Conservation (phyloP, 2,329 filamentous ascomycete species). For the Ophiostoma sp. region DNA sequence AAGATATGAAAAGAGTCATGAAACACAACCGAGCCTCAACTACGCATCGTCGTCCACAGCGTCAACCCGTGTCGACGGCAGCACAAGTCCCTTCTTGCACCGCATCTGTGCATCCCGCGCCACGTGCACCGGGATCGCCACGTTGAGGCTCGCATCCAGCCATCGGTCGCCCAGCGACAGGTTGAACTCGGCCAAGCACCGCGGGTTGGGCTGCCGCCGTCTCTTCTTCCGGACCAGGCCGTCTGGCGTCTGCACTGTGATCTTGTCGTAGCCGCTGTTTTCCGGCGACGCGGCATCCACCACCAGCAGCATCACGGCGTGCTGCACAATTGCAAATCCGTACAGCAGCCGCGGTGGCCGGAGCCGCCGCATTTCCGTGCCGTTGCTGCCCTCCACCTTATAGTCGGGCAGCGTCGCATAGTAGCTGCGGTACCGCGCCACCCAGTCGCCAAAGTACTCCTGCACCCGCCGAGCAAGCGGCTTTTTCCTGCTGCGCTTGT, state of each 20-base stretch:
- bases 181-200: slow-evolving; percentile 33
- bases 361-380: slow-evolving; percentile 16
- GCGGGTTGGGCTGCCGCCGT: slow-evolving; percentile 29
- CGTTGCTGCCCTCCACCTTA: background rate
- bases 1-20: background rate
- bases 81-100: slow-evolving; percentile 21
- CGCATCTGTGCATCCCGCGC: slow-evolving; percentile 31
- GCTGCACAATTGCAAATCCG: slow-evolving; percentile 45
- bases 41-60: slow-evolving; percentile 25
- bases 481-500: slow-evolving; percentile 14
- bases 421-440: slow-evolving; percentile 25
- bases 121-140: slow-evolving; percentile 36
- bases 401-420: slow-evolving; percentile 25
- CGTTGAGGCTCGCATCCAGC: slow-evolving; percentile 36
- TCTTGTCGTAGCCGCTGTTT: background rate
- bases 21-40: background rate
- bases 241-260: background rate
- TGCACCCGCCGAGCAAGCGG: slow-evolving; percentile 25
- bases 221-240: background rate
- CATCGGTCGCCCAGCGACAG: slow-evolving; percentile 35
- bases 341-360: slow-evolving; percentile 34
- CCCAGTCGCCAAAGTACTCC: slow-evolving; percentile 26
- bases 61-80: slow-evolving; percentile 17
- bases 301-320: slow-evolving; percentile 45
- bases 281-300: slow-evolving; percentile 36